A percentile compares a stretch with the other conserved stretches of the same genome.
Conservation (phyloP, 2,329 filamentous ascomycete species). For the Diaporthe helianthi region DNA sequence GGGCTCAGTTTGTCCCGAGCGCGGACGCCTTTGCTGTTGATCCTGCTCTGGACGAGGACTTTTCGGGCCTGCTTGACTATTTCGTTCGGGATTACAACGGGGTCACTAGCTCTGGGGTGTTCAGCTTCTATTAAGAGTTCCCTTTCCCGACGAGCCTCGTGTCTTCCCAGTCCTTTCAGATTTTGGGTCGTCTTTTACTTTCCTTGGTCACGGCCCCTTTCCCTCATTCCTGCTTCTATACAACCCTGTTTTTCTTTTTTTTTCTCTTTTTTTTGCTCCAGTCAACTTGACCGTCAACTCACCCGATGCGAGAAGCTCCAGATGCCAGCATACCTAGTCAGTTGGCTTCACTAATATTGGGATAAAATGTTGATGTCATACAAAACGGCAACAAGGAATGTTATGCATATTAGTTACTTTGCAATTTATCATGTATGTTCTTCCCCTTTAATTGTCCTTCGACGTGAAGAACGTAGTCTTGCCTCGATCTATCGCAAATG, state of each 20-base stretch:
- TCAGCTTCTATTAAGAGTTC: neutral
- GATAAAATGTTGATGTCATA: no score
- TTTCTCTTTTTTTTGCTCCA: no score
- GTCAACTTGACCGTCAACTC: neutral
- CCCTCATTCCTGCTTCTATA: neutral
- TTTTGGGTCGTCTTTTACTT: neutral
- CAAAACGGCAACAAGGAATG: neutral
- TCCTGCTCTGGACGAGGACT: no score
- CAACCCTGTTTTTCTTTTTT: neutral
- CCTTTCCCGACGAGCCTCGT: neutral
- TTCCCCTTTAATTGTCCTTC: neutral
- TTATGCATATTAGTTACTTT: neutral
- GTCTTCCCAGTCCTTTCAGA: neutral
- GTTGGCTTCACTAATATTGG: neutral
- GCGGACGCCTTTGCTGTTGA: neutral
- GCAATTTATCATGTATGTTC: neutral
- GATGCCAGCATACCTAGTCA: no score
- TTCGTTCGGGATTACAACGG: neutral
- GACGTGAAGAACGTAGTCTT: neutral
- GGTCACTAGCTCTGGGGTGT: neutral
- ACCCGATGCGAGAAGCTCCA: neutral
- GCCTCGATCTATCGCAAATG: no score
- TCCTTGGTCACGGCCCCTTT: neutral
- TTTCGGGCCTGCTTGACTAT: accelerated
- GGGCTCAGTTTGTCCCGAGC: neutral